Evolutionary conservation across 2,329 filamentous ascomycete genomes (phyloP).

Genomic region (Cordyceps cicadae): DNA sequence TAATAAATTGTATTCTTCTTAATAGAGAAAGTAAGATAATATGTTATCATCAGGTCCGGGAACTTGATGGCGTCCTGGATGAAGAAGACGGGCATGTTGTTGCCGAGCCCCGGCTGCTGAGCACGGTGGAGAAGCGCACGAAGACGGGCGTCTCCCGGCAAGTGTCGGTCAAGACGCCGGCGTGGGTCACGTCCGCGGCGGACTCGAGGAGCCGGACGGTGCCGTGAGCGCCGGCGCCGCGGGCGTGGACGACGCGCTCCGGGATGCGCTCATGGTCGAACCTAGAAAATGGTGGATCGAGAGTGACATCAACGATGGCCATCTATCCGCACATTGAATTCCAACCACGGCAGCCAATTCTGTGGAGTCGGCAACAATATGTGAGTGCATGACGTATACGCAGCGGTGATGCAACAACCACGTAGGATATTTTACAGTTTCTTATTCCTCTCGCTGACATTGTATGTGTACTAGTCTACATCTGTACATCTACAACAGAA

Average conservation of each 20-base stretch:
- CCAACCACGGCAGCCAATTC: neutral
- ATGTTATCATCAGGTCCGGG: conserved; percentile 59
- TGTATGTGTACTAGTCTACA: no score
- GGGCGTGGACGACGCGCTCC: conserved; percentile 61
- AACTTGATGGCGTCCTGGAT: conserved; percentile 71
- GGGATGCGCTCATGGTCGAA: conserved; percentile 60
- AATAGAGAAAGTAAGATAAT: no score
- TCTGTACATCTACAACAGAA: no score
- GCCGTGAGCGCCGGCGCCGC: conserved; percentile 62
- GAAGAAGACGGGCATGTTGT: conserved; percentile 70
- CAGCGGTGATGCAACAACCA: conserved; percentile 1
- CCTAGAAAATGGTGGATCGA: conserved; percentile 21
- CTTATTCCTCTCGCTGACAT: no score
- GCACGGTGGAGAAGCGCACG: conserved; percentile 69
- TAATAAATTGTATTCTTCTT: no score
- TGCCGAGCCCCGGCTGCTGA: conserved; percentile 68
- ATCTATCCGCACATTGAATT: neutral
- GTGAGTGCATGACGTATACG: neutral
- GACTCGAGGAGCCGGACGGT: conserved; percentile 60
- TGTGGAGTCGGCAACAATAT: neutral
- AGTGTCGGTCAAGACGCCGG: conserved; percentile 48
- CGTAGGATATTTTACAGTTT: no score
- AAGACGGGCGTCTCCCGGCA: conserved; percentile 61
- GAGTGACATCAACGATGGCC: conserved; percentile 8
- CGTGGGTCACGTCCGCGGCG: conserved; percentile 58